phyloP scores from a whole-genome alignment of 805 yeast genomes.

The Blastobotrys attinorum region DNA sequence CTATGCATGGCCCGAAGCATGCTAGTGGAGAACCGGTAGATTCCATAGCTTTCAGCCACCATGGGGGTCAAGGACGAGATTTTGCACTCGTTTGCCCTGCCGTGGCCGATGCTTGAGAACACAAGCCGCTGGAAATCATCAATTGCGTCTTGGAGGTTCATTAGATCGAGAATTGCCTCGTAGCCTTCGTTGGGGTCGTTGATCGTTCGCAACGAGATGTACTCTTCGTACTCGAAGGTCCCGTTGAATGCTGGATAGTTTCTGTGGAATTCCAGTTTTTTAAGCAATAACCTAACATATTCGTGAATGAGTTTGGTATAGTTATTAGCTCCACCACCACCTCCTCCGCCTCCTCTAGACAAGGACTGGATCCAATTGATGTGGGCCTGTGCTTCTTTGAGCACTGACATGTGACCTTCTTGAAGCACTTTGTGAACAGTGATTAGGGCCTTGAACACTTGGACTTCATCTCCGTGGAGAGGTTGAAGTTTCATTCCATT shows the following conservation, averaged over 20 bases:
- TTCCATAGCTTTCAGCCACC: conserved; percentile 87
- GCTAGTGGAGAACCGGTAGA: conserved; percentile 78
- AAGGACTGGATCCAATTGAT: conserved; percentile 70
- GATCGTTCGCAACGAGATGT: conserved; percentile 75
- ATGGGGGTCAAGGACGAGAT: conserved; percentile 83
- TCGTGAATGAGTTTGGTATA: conserved; percentile 71
- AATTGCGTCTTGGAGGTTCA: conserved; percentile 76
- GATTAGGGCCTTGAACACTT: conserved; percentile 77
- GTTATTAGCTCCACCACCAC: conserved; percentile 19
- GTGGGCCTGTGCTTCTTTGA: conserved; percentile 73
- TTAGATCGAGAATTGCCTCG: conserved; percentile 76
- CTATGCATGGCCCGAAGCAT: conserved; percentile 86
- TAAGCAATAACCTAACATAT: conserved; percentile 60
- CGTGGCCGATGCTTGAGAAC: conserved; percentile 60
- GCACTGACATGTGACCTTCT: conserved; percentile 88
- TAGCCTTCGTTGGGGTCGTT: conserved; percentile 95
- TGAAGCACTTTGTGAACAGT: conserved; percentile 88
- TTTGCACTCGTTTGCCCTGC: conserved; percentile 60
- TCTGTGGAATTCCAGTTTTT: conserved; percentile 75
- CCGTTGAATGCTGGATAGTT: conserved; percentile 88
- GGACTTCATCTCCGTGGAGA: conserved; percentile 72
- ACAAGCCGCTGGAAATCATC: conserved; percentile 71
- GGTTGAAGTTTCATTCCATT: conserved; percentile 72
- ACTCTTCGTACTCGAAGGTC: conserved; percentile 92
- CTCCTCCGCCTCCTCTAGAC: conserved; percentile 40